Conservation (phyloP, 1,284 basidiomycete genomes). For the Melampsora americana region DNA sequence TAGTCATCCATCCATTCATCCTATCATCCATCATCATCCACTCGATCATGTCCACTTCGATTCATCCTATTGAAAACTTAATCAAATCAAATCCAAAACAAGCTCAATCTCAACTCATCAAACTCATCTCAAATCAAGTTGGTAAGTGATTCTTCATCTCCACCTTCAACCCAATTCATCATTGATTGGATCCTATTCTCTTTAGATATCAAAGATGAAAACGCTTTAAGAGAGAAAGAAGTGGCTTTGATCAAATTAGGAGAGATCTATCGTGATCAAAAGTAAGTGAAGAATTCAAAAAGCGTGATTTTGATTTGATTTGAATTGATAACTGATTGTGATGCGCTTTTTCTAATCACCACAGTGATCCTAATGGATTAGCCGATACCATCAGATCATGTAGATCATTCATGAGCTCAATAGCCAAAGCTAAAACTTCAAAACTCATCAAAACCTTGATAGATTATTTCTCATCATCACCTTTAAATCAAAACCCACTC, state of each 20-base stretch:
- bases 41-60: neutral
- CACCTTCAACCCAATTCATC: neutral
- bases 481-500: conserved; percentile 15
- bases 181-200: neutral
- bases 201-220: conserved; percentile 57
- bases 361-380: conserved; percentile 64
- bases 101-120: conserved; percentile 27
- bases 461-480: conserved; percentile 17
- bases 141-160: conserved; percentile 3
- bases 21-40: neutral
- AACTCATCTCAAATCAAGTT: conserved; percentile 33
- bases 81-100: conserved; percentile 25
- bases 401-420: conserved; percentile 83
- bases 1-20: too few relatives aligned
- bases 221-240: conserved; percentile 75
- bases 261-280: conserved; percentile 78
- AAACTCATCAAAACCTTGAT: conserved; percentile 65
- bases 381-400: conserved; percentile 83
- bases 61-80: conserved; percentile 10
- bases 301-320: neutral
- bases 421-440: conserved; percentile 96
- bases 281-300: conserved; percentile 59
- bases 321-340: neutral
- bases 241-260: conserved; percentile 80
- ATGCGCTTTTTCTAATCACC: neutral